phyloP scores from a whole-genome alignment of 805 yeast genomes.

The Saturnispora sanitii region DNA sequence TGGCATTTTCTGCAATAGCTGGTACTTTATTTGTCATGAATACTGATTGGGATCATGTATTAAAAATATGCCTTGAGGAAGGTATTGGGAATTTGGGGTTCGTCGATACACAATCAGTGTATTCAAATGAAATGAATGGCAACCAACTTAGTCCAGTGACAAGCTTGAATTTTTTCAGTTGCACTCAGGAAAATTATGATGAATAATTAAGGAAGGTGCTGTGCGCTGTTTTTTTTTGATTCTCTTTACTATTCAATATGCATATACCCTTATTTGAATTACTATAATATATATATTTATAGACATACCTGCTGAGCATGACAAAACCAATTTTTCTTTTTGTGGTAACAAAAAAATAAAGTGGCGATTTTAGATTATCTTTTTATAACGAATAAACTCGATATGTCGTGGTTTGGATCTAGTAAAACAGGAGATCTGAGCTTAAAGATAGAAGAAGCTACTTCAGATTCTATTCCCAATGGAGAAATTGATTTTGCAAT shows the following conservation, averaged over 20 bases:
- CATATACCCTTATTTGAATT: no score
- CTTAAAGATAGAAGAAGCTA: slow-evolving; percentile 60
- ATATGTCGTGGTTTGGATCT: slow-evolving; percentile 46
- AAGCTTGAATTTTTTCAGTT: no score
- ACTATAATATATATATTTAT: no score
- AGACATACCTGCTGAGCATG: no score
- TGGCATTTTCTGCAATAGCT: slow-evolving; percentile 37
- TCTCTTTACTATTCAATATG: no score
- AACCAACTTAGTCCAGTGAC: no score
- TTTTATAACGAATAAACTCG: not conserved
- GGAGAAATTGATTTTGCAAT: slow-evolving; percentile 70
- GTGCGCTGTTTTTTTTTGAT: no score
- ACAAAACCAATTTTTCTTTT: no score
- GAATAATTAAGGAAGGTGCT: no score
- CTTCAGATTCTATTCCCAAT: slow-evolving; percentile 82
- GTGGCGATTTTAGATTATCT: not conserved
- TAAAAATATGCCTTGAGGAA: slow-evolving; percentile 23
- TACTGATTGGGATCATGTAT: slow-evolving; percentile 26
- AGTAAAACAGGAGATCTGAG: slow-evolving; percentile 37
- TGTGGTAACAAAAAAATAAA: no score
- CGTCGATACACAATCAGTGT: slow-evolving; percentile 2
- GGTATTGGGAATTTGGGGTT: slow-evolving; percentile 13
- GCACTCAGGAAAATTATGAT: no score
- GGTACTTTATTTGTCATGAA: slow-evolving; percentile 29
- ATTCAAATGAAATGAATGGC: not conserved